phyloP scores from a whole-genome alignment of 129 eudicot genomes.

The Cynara cardunculus region DNA sequence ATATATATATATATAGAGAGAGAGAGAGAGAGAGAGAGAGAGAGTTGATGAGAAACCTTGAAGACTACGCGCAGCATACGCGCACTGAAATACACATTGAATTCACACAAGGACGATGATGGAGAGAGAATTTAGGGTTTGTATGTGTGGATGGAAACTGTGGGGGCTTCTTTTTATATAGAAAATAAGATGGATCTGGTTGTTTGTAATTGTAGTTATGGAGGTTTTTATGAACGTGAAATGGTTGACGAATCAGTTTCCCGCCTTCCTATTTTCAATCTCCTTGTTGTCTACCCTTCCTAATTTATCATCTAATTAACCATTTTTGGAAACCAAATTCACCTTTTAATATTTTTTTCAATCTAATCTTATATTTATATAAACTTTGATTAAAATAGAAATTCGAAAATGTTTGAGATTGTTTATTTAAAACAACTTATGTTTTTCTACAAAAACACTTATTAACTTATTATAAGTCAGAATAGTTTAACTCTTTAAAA shows the following conservation, averaged over 20 bases:
- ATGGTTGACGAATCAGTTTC: slow-evolving; percentile 26
- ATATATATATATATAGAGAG: neutral
- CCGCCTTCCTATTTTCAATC: slow-evolving; percentile 25
- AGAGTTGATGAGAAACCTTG: neutral
- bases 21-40: neutral
- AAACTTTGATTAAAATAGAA: too few relatives aligned
- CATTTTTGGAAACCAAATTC: too few relatives aligned
- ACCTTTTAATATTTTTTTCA: too few relatives aligned
- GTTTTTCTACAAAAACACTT: too few relatives aligned
- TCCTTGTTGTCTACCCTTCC: neutral
- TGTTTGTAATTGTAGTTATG: neutral
- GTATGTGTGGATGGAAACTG: neutral
- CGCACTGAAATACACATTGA: slow-evolving; percentile 14
- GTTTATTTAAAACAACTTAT: too few relatives aligned
- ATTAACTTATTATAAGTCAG: too few relatives aligned
- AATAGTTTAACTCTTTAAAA: too few relatives aligned
- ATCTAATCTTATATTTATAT: too few relatives aligned
- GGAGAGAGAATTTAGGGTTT: slow-evolving; percentile 12
- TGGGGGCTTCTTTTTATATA: neutral
- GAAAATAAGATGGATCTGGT: neutral
- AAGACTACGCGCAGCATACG: slow-evolving; percentile 3
- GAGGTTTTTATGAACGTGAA: neutral
- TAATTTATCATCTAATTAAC: neutral
- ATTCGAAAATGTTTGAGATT: too few relatives aligned
- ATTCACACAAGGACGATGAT: slow-evolving; percentile 1